Conservation (phyloP, 257 asterid species). For the Nicotiana obtusifolia region DNA sequence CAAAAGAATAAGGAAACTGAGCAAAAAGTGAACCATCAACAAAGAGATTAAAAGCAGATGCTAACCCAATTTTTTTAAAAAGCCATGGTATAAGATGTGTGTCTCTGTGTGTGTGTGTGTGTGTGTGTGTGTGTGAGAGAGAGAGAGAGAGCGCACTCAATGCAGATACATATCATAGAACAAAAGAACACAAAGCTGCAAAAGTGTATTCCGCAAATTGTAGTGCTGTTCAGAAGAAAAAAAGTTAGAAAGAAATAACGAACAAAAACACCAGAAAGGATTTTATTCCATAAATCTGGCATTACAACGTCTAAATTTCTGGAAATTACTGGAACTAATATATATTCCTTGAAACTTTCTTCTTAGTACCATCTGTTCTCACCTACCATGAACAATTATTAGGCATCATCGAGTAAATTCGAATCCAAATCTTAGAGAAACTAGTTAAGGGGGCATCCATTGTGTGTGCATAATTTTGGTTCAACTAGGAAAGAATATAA, state of each 20-base stretch:
- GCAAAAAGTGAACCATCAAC: neutral
- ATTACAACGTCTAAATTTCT: neutral
- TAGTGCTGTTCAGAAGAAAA: neutral
- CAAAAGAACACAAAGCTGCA: neutral
- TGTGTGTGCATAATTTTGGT: neutral
- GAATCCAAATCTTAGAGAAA: neutral
- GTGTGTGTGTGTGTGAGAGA: too few species aligned
- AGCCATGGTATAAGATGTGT: too few species aligned
- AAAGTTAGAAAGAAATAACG: neutral
- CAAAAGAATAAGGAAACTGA: conserved; percentile 2
- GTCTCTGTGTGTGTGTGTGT: too few species aligned
- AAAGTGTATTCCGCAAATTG: neutral
- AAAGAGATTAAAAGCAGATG: neutral
- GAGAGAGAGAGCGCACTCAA: neutral
- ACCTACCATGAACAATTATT: neutral
- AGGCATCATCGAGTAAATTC: neutral
- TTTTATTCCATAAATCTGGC: neutral
- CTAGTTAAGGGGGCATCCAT: neutral
- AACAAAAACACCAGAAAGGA: neutral
- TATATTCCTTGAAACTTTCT: neutral
- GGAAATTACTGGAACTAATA: neutral
- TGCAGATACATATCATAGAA: neutral
- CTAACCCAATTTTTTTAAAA: neutral
- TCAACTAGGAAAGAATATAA: neutral
- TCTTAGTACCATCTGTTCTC: neutral